phyloP scores from a whole-genome alignment of 257 asterid genomes.

The Oldenlandia corymbosa region DNA sequence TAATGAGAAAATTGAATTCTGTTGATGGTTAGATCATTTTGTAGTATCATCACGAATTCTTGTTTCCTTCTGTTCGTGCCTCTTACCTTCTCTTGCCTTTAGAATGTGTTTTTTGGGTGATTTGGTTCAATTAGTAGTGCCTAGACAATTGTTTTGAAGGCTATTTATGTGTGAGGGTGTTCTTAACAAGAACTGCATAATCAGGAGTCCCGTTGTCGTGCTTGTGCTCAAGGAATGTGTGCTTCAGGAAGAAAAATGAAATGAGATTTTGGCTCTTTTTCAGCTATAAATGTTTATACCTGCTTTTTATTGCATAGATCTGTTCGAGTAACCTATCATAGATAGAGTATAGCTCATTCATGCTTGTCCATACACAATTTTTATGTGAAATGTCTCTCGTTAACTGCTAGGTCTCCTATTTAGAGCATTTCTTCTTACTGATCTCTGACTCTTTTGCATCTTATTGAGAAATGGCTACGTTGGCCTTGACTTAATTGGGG shows the following conservation, averaged over 20 bases:
- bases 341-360: background rate
- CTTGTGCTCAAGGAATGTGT: background rate
- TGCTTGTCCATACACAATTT: background rate
- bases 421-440: too few species aligned
- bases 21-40: background rate
- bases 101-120: too few species aligned
- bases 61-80: too few species aligned
- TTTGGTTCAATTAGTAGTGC: too few species aligned
- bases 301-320: background rate
- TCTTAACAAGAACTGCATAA: background rate
- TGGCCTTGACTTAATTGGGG: background rate
- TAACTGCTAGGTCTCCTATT: background rate
- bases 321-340: background rate
- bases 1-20: background rate
- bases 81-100: too few species aligned
- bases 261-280: background rate
- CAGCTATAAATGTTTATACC: background rate
- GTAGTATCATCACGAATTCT: background rate
- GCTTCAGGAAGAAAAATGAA: background rate
- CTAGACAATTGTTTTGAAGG: too few species aligned
- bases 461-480: background rate
- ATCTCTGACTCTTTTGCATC: too few species aligned
- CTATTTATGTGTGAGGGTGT: slow-evolving; percentile 1
- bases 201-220: background rate
- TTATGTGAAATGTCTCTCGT: background rate